phyloP scores from a whole-genome alignment of 306 rosid species.

The Trifolium repens region DNA sequence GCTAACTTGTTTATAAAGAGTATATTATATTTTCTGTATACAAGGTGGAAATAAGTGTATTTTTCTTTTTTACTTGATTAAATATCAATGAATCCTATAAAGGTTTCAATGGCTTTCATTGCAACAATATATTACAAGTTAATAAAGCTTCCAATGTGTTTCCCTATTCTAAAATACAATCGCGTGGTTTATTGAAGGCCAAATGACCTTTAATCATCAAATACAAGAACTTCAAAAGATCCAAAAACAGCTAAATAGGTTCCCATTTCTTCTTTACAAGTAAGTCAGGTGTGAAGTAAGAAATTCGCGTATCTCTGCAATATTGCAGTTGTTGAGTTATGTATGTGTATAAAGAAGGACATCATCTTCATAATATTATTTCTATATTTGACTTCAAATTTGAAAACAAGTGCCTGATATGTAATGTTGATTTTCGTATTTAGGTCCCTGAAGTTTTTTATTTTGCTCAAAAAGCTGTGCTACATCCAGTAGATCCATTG shows the following conservation, averaged over 20 bases:
- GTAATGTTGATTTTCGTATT: conserved; percentile 38
- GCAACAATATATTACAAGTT: conserved; percentile 7
- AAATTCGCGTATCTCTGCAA: conserved; percentile 13
- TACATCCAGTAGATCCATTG: conserved; percentile 86
- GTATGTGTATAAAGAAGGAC: conserved; percentile 16
- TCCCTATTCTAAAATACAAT: conserved; percentile 36
- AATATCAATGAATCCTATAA: conserved; percentile 9
- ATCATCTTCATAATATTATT: conserved; percentile 23
- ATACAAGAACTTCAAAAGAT: conserved; percentile 26
- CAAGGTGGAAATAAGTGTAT: conserved; percentile 28
- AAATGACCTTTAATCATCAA: conserved; percentile 23
- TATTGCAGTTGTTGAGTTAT: conserved; percentile 21
- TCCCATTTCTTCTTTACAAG: conserved; percentile 32
- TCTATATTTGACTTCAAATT: conserved; percentile 17
- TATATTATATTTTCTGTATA: background rate
- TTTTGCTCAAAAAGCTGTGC: conserved; percentile 88
- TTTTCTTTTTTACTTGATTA: conserved; percentile 5
- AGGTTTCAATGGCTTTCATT: conserved; percentile 21
- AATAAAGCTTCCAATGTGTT: conserved; percentile 22
- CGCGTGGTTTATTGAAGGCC: conserved; percentile 21
- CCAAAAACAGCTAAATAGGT: conserved; percentile 30
- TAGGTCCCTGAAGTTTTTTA: conserved; percentile 94
- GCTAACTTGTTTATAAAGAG: conserved; percentile 8
- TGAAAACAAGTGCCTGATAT: conserved; percentile 36
- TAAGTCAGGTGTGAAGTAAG: conserved; percentile 11